These are phyloP conservation scores for Sporothrix euskadiensis DNA, from an alignment of 2,329 filamentous ascomycete species.

Conservation along the genomic window DNA sequence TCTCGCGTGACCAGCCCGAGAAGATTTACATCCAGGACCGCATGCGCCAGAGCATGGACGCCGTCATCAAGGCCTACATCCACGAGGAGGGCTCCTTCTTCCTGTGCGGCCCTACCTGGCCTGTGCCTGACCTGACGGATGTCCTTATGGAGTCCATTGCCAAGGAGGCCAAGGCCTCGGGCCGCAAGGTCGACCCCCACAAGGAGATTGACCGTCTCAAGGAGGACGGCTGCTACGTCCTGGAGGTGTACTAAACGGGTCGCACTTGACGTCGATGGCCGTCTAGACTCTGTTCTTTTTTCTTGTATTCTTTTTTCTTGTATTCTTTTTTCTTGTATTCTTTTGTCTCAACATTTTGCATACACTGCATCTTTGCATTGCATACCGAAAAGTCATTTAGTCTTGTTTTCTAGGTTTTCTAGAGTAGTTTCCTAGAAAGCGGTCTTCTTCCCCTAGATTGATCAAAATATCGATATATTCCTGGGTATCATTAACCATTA, in stretches of 20 bases:
- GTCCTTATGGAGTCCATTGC: slow-evolving; percentile 92
- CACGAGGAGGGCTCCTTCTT: slow-evolving; percentile 90
- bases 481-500: slow-evolving; percentile 1
- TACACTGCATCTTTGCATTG: slow-evolving; percentile 3
- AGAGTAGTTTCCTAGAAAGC: slow-evolving; percentile 14
- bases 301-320: neutral
- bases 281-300: neutral
- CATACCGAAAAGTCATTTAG: neutral
- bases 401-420: neutral
- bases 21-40: slow-evolving; percentile 99
- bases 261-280: slow-evolving; percentile 54
- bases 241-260: slow-evolving; percentile 83
- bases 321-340: neutral
- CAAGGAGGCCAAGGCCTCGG: slow-evolving; percentile 65
- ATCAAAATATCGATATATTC: neutral
- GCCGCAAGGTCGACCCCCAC: slow-evolving; percentile 78
- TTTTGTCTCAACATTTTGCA: neutral
- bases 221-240: slow-evolving; percentile 89
- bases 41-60: slow-evolving; percentile 82
- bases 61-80: slow-evolving; percentile 85
- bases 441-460: neutral
- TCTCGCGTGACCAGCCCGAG: slow-evolving; percentile 93
- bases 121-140: slow-evolving; percentile 91
- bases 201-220: slow-evolving; percentile 98
- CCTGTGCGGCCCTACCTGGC: slow-evolving; percentile 97